These are phyloP conservation scores for Mycotypha africana DNA, from an alignment of 371 early-diverging fungal species.

Conservation along the genomic window DNA sequence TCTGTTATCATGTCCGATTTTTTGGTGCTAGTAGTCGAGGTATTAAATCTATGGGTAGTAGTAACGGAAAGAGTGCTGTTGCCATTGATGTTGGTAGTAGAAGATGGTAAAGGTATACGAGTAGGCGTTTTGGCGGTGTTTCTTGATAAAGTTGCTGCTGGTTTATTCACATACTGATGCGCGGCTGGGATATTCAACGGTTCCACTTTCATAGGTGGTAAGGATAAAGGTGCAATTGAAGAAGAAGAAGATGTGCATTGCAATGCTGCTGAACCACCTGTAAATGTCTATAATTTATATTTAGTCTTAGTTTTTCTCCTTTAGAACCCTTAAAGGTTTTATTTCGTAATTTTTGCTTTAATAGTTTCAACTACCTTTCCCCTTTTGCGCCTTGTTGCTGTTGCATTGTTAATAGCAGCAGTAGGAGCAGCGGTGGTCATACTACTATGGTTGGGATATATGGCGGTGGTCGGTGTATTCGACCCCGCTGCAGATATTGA, in stretches of 20 bases:
- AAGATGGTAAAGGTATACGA: slow-evolving; percentile 19
- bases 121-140: slow-evolving; percentile 18
- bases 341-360: too few relatives aligned
- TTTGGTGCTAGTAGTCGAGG: too few relatives aligned
- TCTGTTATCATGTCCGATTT: neutral
- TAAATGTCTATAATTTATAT: slow-evolving; percentile 26
- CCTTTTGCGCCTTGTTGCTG: too few relatives aligned
- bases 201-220: slow-evolving; percentile 48
- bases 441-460: too few relatives aligned
- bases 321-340: too few relatives aligned
- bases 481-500: too few relatives aligned
- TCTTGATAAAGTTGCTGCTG: slow-evolving; percentile 3
- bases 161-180: slow-evolving; percentile 3
- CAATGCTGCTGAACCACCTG: slow-evolving; percentile 33
- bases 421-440: too few relatives aligned
- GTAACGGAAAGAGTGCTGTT: neutral
- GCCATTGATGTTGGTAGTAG: neutral
- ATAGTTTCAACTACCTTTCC: too few relatives aligned
- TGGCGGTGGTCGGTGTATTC: too few relatives aligned
- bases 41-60: neutral
- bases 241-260: too few relatives aligned
- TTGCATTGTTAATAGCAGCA: too few relatives aligned
- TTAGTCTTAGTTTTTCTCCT: too few relatives aligned
- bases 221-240: slow-evolving; percentile 25
- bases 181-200: slow-evolving; percentile 19